These are phyloP conservation scores for Xylogone sp. DNA, from an alignment of 2,329 filamentous ascomycete species.

Conservation along the genomic window DNA sequence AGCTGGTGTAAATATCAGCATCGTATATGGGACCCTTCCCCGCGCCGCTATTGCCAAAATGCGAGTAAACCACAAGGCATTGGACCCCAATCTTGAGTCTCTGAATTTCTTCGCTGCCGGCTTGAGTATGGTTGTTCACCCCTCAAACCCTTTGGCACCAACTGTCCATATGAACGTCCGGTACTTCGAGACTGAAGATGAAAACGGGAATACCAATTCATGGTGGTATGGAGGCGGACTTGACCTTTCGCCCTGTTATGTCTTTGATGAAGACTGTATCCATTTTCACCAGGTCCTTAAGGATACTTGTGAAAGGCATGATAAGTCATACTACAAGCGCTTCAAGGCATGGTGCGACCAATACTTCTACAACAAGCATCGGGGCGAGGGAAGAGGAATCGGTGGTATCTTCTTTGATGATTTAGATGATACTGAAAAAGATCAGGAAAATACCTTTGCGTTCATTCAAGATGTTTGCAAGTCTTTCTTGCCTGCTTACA, in stretches of 20 bases:
- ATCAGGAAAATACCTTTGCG: conserved; percentile 84
- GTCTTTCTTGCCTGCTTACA: conserved; percentile 84
- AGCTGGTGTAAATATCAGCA: conserved; percentile 89
- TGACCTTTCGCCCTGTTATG: conserved; percentile 87
- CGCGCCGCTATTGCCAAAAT: conserved; percentile 87
- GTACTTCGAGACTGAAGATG: conserved; percentile 93
- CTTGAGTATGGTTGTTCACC: conserved; percentile 88
- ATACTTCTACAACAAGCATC: conserved; percentile 94
- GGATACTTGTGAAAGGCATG: conserved; percentile 87
- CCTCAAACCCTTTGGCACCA: conserved; percentile 91
- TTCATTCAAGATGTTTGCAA: conserved; percentile 83
- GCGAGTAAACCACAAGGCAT: conserved; percentile 90
- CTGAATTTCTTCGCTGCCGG: conserved; percentile 95
- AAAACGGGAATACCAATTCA: conserved; percentile 74
- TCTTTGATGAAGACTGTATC: conserved; percentile 95
- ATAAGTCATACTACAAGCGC: conserved; percentile 83
- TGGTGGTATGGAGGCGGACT: conserved; percentile 99
- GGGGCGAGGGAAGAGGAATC: conserved; percentile 79
- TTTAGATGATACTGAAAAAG: conserved; percentile 80
- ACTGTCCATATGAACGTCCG: conserved; percentile 98
- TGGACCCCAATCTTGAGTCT: conserved; percentile 73
- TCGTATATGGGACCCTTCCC: conserved; percentile 90
- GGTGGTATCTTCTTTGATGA: conserved; percentile 99
- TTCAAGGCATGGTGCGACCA: conserved; percentile 99
- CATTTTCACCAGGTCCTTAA: conserved; percentile 96